Conservation (phyloP, 2,329 filamentous ascomycete species). For the Fonsecaea monophora region DNA sequence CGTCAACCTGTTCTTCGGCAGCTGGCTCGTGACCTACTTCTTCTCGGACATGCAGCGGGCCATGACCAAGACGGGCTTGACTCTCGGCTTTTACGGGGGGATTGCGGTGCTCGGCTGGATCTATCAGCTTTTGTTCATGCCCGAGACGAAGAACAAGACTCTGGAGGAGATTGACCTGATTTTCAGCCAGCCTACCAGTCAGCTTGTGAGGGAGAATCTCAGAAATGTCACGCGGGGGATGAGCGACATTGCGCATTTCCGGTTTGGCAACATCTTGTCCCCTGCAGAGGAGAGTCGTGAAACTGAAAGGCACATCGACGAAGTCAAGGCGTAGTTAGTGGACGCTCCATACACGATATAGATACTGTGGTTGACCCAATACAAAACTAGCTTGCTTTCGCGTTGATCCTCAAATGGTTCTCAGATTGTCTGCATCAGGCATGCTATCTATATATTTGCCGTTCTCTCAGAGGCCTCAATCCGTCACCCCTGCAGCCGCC, state of each 20-base stretch:
- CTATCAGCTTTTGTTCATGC: constrained; percentile 66
- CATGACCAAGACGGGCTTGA: constrained; percentile 70
- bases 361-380: not conserved
- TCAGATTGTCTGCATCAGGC: not conserved
- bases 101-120: constrained; percentile 74
- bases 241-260: constrained; percentile 52
- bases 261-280: constrained; percentile 57
- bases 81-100: constrained; percentile 75
- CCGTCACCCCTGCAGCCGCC: constrained; percentile 17
- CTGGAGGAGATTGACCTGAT: constrained; percentile 33
- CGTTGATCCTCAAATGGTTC: not conserved
- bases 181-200: constrained; percentile 64
- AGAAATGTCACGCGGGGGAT: constrained; percentile 54
- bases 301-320: constrained; percentile 10
- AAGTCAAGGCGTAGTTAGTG: not conserved
- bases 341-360: not conserved
- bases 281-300: constrained; percentile 38
- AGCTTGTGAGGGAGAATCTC: constrained; percentile 67
- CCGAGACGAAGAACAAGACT: constrained; percentile 61
- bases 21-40: constrained; percentile 78
- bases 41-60: constrained; percentile 72
- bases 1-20: constrained; percentile 71
- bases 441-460: not conserved
- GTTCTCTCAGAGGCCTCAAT: not conserved
- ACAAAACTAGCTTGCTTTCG: not conserved